phyloP scores from a whole-genome alignment of 768 basidiomycete species.

The Lactifluus pinguis region DNA sequence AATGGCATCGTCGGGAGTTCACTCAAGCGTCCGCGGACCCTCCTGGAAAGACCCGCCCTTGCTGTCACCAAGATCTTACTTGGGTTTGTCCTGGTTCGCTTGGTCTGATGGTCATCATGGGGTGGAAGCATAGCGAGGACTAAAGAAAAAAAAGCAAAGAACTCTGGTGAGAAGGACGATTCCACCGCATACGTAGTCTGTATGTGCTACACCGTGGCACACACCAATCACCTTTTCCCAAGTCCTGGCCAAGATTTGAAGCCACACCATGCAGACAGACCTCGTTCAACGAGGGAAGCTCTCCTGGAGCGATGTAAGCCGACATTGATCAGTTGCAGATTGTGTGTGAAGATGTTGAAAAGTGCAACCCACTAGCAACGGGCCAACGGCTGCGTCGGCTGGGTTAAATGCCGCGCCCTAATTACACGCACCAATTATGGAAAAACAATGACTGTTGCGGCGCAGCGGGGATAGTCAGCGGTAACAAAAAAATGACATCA shows the following conservation, averaged over 20 bases:
- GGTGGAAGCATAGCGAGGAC: neutral
- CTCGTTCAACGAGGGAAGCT: neutral
- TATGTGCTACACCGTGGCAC: neutral
- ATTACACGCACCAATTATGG: neutral
- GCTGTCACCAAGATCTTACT: neutral
- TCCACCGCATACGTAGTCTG: neutral
- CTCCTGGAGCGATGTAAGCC: neutral
- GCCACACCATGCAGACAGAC: neutral
- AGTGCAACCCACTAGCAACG: too few species aligned
- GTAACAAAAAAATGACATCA: too few species aligned
- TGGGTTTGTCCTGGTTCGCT: neutral
- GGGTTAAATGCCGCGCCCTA: neutral
- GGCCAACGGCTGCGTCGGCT: too few species aligned
- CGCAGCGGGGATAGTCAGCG: too few species aligned
- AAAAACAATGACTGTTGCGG: neutral
- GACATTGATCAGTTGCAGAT: neutral
- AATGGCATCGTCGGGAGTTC: conserved; percentile 21
- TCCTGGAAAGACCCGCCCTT: neutral
- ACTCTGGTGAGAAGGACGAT: neutral
- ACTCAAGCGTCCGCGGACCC: conserved; percentile 7
- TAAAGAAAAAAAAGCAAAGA: neutral
- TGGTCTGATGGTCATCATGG: neutral
- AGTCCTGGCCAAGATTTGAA: neutral
- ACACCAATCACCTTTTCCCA: neutral
- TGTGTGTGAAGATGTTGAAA: neutral